A percentile compares a stretch with the other conserved stretches of the same genome.
Evolutionary conservation across 768 basidiomycete species (phyloP).

Genomic region (Clavaria fumosa): DNA sequence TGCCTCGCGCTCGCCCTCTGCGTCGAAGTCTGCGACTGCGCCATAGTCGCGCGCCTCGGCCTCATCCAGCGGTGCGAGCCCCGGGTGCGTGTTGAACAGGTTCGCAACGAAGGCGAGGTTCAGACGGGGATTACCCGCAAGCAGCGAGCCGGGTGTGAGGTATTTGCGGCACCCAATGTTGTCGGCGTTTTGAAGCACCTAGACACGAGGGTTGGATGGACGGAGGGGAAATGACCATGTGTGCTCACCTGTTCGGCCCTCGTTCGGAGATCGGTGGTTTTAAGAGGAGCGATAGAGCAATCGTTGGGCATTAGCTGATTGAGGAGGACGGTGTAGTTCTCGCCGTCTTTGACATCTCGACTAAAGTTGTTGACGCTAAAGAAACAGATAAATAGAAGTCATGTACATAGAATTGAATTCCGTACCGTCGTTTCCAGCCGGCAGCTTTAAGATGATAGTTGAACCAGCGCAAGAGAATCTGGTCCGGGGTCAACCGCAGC

Average conservation of each 20-base stretch:
- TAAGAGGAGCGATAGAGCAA: constrained; percentile 82
- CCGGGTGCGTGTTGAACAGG: constrained; percentile 95
- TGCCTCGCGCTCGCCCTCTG: constrained; percentile 96
- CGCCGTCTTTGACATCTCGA: constrained; percentile 91
- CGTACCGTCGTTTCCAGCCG: constrained; percentile 71
- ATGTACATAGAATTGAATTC: not conserved
- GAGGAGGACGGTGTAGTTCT: constrained; percentile 93
- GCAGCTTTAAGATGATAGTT: constrained; percentile 97
- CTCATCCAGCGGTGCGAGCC: constrained; percentile 87
- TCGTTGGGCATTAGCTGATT: constrained; percentile 91
- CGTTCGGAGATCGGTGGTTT: constrained; percentile 65
- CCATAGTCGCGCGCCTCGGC: constrained; percentile 86
- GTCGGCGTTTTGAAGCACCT: constrained; percentile 88
- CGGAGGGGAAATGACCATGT: not conserved
- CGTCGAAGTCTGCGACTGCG: constrained; percentile 91
- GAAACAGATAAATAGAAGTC: not conserved
- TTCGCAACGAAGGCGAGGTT: constrained; percentile 98
- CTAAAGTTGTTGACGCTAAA: constrained; percentile 94
- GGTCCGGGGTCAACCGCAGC: constrained; percentile 85
- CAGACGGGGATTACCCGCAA: constrained; percentile 89
- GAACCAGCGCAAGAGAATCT: constrained; percentile 97
- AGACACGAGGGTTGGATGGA: not conserved
- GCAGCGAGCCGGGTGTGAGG: constrained; percentile 79
- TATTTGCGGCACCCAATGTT: constrained; percentile 92
- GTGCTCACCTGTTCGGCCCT: constrained; percentile 65